Conservation (phyloP, 2,329 filamentous ascomycete genomes). For the Cercospora nicotianae region DNA sequence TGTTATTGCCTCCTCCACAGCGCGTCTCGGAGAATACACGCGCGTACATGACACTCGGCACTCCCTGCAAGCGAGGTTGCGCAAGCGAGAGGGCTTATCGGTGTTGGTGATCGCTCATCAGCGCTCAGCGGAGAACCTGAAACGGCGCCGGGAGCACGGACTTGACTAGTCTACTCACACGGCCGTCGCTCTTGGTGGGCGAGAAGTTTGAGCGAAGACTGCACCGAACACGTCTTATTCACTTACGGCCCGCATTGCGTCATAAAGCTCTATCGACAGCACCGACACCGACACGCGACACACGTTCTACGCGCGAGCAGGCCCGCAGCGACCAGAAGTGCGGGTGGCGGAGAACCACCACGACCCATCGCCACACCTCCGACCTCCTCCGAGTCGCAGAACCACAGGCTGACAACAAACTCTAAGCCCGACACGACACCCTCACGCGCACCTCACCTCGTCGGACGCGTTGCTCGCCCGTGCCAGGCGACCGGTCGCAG, state of each 20-base stretch:
- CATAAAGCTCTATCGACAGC: constrained; percentile 3
- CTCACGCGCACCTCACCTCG: constrained; percentile 7
- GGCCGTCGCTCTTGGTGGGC: constrained; percentile 8
- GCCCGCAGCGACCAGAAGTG: neutral
- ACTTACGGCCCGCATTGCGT: constrained; percentile 14
- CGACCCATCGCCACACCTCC: constrained; percentile 10
- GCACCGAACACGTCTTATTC: constrained; percentile 11
- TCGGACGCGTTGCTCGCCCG: constrained; percentile 5
- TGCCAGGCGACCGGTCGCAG: constrained; percentile 13
- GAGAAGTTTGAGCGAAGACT: constrained; percentile 7
- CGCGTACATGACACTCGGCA: neutral
- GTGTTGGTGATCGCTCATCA: neutral
- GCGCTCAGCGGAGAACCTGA: constrained; percentile 1
- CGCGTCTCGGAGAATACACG: neutral
- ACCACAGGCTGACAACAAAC: constrained; percentile 11
- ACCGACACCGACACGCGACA: constrained; percentile 8
- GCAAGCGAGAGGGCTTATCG: neutral
- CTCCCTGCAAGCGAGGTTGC: neutral
- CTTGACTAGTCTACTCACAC: constrained; percentile 7
- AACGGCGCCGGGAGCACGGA: constrained; percentile 1
- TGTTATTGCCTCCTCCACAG: neutral
- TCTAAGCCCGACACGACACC: constrained; percentile 3
- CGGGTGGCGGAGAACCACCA: constrained; percentile 4
- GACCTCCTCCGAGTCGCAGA: constrained; percentile 19
- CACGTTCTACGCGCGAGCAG: neutral